These are phyloP conservation scores for Penicillium steckii DNA, from an alignment of 495 filamentous ascomycete species.

Conservation along the genomic window DNA sequence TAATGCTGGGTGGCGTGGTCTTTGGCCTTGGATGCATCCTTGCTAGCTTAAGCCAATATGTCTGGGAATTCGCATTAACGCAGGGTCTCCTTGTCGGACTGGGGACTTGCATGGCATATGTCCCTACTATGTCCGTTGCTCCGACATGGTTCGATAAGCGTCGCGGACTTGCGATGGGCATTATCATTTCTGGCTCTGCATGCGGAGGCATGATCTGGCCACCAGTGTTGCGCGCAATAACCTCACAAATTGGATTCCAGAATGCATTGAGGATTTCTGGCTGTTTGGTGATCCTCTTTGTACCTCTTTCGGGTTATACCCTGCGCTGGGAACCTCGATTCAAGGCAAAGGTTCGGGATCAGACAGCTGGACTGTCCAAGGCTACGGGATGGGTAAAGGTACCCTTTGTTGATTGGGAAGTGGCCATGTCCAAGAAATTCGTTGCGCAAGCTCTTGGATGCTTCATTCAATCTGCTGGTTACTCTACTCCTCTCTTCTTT, in stretches of 20 bases:
- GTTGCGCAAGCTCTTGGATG: constrained; percentile 39
- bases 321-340: constrained; percentile 45
- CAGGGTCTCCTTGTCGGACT: constrained; percentile 57
- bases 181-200: constrained; percentile 53
- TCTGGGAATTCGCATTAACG: constrained; percentile 60
- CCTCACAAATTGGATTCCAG: constrained; percentile 47
- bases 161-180: constrained; percentile 52
- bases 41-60: constrained; percentile 50
- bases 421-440: constrained; percentile 39
- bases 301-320: constrained; percentile 44
- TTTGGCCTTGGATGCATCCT: constrained; percentile 49
- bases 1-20: constrained; percentile 33
- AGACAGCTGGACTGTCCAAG: constrained; percentile 23
- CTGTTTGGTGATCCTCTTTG: constrained; percentile 41
- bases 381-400: constrained; percentile 22
- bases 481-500: constrained; percentile 45
- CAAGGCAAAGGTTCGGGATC: constrained; percentile 27
- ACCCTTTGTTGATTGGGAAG: constrained; percentile 36
- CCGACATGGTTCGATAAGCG: constrained; percentile 57
- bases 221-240: constrained; percentile 47
- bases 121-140: constrained; percentile 53
- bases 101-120: constrained; percentile 46
- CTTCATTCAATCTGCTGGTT: constrained; percentile 43
- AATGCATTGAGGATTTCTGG: constrained; percentile 54
- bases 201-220: constrained; percentile 53